Evolutionary conservation across 805 yeast species (phyloP), one percentile per base, ranked within the genome.

Genomic region (Kodamaea sagamina): DNA sequence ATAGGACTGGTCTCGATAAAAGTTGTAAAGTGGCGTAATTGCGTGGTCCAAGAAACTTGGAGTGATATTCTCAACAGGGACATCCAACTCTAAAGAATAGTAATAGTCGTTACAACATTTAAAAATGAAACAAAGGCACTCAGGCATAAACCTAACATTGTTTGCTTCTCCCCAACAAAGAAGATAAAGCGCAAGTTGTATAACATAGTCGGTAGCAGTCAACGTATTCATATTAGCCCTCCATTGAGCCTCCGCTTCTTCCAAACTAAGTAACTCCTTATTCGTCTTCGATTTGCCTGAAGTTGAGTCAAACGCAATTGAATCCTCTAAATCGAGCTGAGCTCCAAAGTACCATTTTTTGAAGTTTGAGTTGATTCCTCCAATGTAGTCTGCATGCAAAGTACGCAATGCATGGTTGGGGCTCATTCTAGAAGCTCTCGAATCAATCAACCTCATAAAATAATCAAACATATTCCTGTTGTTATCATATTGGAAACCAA

Each of bases 111-210:
- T 75, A 39, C 95, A 88, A 52, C 95, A 84, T 55, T 88, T 86
- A 68, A 82, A 88, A 18, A 89, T 78, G 52, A 89, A 89, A 48
- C 95, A 87, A 16, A 89, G 58, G 53, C 95, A 87, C 57, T 89
- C 97, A 0, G 97, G 96, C 81, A 89, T 82, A 54, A 86, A 89
- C 48, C 97, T 72, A 2, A 89, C 58, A 52, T 87, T 89, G 55
- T 86, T 87, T 0, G 96, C 89, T 58, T 89, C 97, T 0, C 96
- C 95, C 97, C 97, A 89, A 48, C 87, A 78, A 43, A 86, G 60
- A 9, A 89, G 68, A 55, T 82, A 89, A 6, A 89, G 62, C 0
- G 86, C 79, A 12, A 89, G 50, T 49, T 89, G 96, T 11, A 72
- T 65, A 3, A 80, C 67, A 44, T 81, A 73, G 43, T 82, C 86